These are phyloP conservation scores for Dactylellina parvicollis DNA, from an alignment of 2,329 filamentous ascomycete species.

Conservation along the genomic window DNA sequence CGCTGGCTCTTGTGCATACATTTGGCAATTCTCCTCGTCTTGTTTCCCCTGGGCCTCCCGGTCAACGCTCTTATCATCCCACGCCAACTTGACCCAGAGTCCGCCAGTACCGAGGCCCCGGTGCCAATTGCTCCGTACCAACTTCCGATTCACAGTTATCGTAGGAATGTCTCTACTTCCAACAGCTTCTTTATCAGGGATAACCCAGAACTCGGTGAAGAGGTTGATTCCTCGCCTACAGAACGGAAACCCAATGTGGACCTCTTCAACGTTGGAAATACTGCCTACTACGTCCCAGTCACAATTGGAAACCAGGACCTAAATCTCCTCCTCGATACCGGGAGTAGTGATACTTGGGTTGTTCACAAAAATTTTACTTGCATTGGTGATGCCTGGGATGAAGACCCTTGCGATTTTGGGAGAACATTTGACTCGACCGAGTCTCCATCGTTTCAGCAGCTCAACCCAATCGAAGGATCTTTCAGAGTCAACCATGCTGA, in stretches of 20 bases:
- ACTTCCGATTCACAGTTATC: conserved; percentile 5
- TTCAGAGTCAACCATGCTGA: conserved; percentile 21
- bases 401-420: conserved; percentile 14
- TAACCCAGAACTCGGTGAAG: background rate
- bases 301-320: conserved; percentile 9
- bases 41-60: conserved; percentile 1
- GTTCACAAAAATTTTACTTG: conserved; percentile 7
- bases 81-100: conserved; percentile 9
- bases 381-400: background rate
- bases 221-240: background rate
- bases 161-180: background rate
- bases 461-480: conserved; percentile 5
- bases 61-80: conserved; percentile 14
- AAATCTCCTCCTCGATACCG: conserved; percentile 35
- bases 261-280: background rate
- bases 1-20: background rate
- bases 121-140: conserved; percentile 30
- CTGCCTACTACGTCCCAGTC: conserved; percentile 17
- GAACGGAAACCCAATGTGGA: background rate
- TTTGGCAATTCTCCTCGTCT: conserved; percentile 2
- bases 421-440: background rate
- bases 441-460: conserved; percentile 18
- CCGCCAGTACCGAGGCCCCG: background rate
- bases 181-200: background rate
- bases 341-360: conserved; percentile 49